Evolutionary conservation across 2,329 filamentous ascomycete genomes (phyloP).

Genomic region (Microcyclospora pomicola): DNA sequence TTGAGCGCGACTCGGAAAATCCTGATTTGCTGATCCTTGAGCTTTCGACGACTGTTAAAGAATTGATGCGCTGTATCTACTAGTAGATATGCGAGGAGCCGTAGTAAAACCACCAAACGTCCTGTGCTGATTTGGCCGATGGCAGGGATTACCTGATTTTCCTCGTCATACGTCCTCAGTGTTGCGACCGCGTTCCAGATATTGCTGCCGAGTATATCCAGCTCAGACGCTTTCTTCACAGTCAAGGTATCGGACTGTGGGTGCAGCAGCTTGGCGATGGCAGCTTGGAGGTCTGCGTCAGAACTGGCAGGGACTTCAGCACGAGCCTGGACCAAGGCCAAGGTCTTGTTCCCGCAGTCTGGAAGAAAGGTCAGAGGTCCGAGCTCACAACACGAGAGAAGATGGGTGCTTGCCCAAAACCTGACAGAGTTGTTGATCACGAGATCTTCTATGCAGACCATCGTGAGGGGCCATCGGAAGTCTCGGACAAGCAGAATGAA

Average conservation of each 20-base stretch:
- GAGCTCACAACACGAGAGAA: too few relatives aligned
- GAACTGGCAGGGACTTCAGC: conserved; percentile 5
- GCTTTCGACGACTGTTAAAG: conserved; percentile 11
- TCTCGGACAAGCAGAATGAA: too few relatives aligned
- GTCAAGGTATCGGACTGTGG: too few relatives aligned
- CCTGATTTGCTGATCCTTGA: conserved; percentile 31
- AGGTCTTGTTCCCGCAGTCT: conserved; percentile 1
- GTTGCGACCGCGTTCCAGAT: conserved; percentile 56
- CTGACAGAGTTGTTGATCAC: too few relatives aligned
- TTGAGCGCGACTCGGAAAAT: conserved; percentile 56
- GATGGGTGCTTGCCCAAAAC: too few relatives aligned
- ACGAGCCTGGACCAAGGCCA: conserved; percentile 8
- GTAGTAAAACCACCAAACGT: conserved; percentile 23
- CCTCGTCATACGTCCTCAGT: conserved; percentile 1
- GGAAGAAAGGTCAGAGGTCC: too few relatives aligned
- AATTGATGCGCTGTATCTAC: conserved; percentile 43
- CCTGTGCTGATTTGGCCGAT: not conserved
- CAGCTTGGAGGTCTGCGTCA: conserved; percentile 8
- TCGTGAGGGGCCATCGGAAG: too few relatives aligned
- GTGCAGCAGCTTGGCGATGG: conserved; percentile 5
- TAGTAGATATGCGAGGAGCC: conserved; percentile 52
- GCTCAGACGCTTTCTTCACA: conserved; percentile 27
- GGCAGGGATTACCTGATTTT: not conserved
- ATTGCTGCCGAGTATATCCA: conserved; percentile 43
- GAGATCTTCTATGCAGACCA: too few relatives aligned